phyloP scores from a whole-genome alignment of 2,329 filamentous ascomycete genomes.

The Graphilbum ipis-grandicollis region DNA sequence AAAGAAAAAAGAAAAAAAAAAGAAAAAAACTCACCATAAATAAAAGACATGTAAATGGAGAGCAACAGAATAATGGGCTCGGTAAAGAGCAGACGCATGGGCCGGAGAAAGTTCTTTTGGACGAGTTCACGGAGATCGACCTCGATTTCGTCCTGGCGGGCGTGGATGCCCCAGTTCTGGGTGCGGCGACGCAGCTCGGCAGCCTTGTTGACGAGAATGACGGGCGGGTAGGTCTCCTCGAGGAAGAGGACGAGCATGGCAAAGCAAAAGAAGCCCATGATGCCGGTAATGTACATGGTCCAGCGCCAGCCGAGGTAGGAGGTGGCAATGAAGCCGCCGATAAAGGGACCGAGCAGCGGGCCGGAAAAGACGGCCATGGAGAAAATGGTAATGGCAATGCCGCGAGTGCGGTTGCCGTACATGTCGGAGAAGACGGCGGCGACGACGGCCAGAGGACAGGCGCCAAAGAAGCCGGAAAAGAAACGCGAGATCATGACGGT shows the following conservation, averaged over 20 bases:
- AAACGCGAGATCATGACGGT: slow-evolving; percentile 56
- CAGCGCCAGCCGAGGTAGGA: slow-evolving; percentile 54
- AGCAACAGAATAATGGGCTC: slow-evolving; percentile 54
- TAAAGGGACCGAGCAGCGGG: slow-evolving; percentile 48
- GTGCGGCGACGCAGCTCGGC: slow-evolving; percentile 43
- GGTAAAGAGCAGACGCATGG: slow-evolving; percentile 45
- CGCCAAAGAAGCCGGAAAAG: slow-evolving; percentile 56
- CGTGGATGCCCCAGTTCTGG: slow-evolving; percentile 53
- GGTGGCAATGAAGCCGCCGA: slow-evolving; percentile 49
- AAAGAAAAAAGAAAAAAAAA: not conserved
- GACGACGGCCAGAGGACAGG: slow-evolving; percentile 50
- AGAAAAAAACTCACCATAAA: slow-evolving; percentile 33
- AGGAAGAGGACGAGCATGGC: slow-evolving; percentile 43
- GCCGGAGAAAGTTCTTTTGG: slow-evolving; percentile 49
- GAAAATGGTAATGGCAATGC: slow-evolving; percentile 40
- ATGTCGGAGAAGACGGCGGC: slow-evolving; percentile 58
- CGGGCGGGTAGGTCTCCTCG: slow-evolving; percentile 52
- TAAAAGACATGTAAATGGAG: slow-evolving; percentile 57
- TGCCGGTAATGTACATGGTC: slow-evolving; percentile 47
- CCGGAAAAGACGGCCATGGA: slow-evolving; percentile 48
- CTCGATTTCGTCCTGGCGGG: slow-evolving; percentile 56
- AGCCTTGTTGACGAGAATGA: slow-evolving; percentile 45
- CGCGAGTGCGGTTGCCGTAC: slow-evolving; percentile 46
- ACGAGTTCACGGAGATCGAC: slow-evolving; percentile 46
- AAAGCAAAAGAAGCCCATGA: slow-evolving; percentile 47